Percentiles rank a stretch among this genome's conserved stretches.
phyloP scores from a whole-genome alignment of 805 yeast genomes.

The Pichia kluyveri region DNA sequence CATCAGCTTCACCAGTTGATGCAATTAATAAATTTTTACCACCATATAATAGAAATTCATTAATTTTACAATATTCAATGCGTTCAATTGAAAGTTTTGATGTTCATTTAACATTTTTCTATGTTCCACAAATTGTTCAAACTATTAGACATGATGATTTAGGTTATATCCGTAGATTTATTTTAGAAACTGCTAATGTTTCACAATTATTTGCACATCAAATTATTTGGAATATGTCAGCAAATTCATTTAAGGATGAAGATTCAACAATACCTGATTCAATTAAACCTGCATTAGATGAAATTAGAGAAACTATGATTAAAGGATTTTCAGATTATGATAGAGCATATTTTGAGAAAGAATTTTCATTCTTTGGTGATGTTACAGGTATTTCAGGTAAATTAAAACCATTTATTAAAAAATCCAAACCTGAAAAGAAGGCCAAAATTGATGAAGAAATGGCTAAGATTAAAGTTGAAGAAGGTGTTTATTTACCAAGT shows the following conservation, averaged over 20 bases:
- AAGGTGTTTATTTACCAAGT: slow-evolving; percentile 88
- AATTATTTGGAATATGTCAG: slow-evolving; percentile 95
- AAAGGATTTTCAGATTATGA: slow-evolving; percentile 52
- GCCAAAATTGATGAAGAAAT: slow-evolving; percentile 94
- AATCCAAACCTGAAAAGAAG: slow-evolving; percentile 93
- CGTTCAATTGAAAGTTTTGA: slow-evolving; percentile 83
- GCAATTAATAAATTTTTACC: slow-evolving; percentile 80
- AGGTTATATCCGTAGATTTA: slow-evolving; percentile 84
- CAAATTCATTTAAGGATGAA: slow-evolving; percentile 86
- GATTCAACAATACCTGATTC: slow-evolving; percentile 73
- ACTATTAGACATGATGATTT: slow-evolving; percentile 69
- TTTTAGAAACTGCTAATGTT: slow-evolving; percentile 85
- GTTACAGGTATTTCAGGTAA: slow-evolving; percentile 93
- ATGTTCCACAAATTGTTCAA: slow-evolving; percentile 97
- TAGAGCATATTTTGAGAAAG: slow-evolving; percentile 62
- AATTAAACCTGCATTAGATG: slow-evolving; percentile 75
- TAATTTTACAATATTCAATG: slow-evolving; percentile 78
- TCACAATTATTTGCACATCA: slow-evolving; percentile 93
- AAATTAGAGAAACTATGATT: slow-evolving; percentile 58
- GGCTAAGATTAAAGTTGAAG: slow-evolving; percentile 61
- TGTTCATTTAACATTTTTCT: slow-evolving; percentile 82
- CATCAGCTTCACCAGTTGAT: slow-evolving; percentile 70
- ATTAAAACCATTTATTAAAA: slow-evolving; percentile 87
- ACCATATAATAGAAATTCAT: slow-evolving; percentile 55
- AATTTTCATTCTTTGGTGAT: slow-evolving; percentile 81